Base-by-base conservation (phyloP, 768 basidiomycete genomes). In the Phanerochaete carnosa region DNA sequence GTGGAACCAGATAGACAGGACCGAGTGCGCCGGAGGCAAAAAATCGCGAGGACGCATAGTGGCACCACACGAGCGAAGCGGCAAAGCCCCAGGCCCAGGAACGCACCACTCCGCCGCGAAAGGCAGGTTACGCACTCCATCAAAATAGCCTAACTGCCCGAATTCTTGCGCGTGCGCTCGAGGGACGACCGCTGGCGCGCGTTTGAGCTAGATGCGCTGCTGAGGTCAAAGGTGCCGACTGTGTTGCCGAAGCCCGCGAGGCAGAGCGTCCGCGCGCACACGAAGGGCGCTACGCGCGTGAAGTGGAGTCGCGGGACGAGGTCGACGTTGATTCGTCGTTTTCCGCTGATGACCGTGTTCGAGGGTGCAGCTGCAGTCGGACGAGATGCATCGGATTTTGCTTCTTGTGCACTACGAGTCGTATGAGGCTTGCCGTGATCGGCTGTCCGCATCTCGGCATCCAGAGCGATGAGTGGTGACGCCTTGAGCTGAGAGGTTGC, bases 171-270 rank as follows among this genome's bases (percentile, higher is more conserved):
- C 2, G 22, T 55, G 6, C 54, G 54, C 26, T 55, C 54, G 7
- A 55, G 39, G 13, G 61, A 57, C 23, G 56, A 25, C 45, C 61
- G 56, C 30, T 29, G 55, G 9, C 61, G 56, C 50, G 45, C 12
- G 43, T 6, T 11, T 19, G 55, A 25, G 16, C 26, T 23, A 22
- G 46, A 26, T n/a, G n/a, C n/a, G 30, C 33, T 30, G 33, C 26
- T 33, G 60, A 75, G 68, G 52, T 64, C 73, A 65, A 89, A 82
- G 28, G 88, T 67, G 32, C 87, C 87, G 59, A 88, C 75, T 3
- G 89, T 91, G 70, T 93, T 92, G 45, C 90, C 90, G 68, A 92
- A 90, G 16, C 90, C 90, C 62, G 86, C 88, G 11, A 91, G 68
- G 61, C 79, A 84, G 66, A 80, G 75, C 16, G 81, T 77, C 32